Base-by-base conservation (phyloP, 192 early-diverging fungal genomes). In the Cetraspora pellucida region DNA sequence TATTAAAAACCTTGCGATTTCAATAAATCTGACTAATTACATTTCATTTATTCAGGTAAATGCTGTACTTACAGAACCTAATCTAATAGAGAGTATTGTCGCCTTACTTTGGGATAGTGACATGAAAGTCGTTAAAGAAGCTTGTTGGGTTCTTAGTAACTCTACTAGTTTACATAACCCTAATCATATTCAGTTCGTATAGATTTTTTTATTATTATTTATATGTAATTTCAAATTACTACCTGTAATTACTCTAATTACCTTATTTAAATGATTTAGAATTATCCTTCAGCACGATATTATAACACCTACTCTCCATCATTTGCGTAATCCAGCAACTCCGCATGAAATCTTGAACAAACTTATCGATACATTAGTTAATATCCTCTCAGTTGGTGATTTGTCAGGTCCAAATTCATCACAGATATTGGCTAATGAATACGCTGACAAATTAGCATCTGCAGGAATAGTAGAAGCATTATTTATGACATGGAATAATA, bases 261-360 rank as follows among this genome's bases (percentile, higher is more conserved):
- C 3, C 14, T 46, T 47, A 66, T 67, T 47, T 67, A 21, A 13
- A 14, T 47, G 27, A 68, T 25, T 59, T 68, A 68, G 66, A 43
- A 25, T 68, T 14, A 68, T 68, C 19, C 21, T 68, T n/a, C 66
- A 68, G 14, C 45, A 68, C 27, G 45, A 68, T 47, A 68, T 68
- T 14, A 27, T 68, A 47, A 23, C 66, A 45, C 45, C 66, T 17
- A 23, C 47, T 17, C n/a, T 68, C 9, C 66, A 68, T 68, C 66
- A 68, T 68, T 47, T 68, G 47, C 66, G 66, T 14, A 49, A 68
- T 6, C n/a, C 45, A 47, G 45, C 66, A 45, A 68, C 66, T 1
- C 66, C 66, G 13, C 45, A 47, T 37, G 66, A 68, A 50, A 68
- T 68, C 47, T 47, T 68, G 45, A 68, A 68, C 66, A 68, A 68